Conservation (phyloP, 202 grass and related monocot species). For the Zizania palustris region DNA sequence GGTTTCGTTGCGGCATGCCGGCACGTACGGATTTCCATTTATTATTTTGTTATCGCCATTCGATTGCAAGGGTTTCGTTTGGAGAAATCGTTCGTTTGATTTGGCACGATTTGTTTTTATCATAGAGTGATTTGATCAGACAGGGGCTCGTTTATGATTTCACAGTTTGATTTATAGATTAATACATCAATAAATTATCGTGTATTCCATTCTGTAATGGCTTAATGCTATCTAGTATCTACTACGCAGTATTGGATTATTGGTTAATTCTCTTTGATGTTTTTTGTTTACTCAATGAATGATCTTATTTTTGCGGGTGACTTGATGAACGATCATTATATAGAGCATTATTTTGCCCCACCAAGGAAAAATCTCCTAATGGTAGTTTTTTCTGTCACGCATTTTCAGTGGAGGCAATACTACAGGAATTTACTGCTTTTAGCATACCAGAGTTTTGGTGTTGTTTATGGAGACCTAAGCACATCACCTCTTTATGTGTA, state of each 20-base stretch:
- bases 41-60: background rate
- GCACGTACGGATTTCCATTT: background rate
- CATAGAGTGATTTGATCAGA: background rate
- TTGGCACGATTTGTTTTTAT: background rate
- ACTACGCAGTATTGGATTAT: background rate
- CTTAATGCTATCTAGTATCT: background rate
- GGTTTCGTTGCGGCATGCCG: background rate
- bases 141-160: background rate
- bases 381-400: constrained; percentile 5
- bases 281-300: background rate
- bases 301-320: background rate
- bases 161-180: background rate
- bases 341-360: constrained; percentile 3
- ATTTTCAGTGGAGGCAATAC: constrained; percentile 59
- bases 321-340: background rate
- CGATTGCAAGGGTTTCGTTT: constrained; percentile 7
- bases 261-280: background rate
- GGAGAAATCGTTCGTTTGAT: background rate
- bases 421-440: constrained; percentile 77
- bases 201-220: background rate
- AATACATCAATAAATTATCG: background rate
- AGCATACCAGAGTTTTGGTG: constrained; percentile 97
- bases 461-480: constrained; percentile 90
- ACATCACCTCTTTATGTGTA: constrained; percentile 91
- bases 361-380: constrained; percentile 31